Evolutionary conservation across 2,329 filamentous ascomycete species (phyloP).

Genomic region (Scedosporium aurantiacum): DNA sequence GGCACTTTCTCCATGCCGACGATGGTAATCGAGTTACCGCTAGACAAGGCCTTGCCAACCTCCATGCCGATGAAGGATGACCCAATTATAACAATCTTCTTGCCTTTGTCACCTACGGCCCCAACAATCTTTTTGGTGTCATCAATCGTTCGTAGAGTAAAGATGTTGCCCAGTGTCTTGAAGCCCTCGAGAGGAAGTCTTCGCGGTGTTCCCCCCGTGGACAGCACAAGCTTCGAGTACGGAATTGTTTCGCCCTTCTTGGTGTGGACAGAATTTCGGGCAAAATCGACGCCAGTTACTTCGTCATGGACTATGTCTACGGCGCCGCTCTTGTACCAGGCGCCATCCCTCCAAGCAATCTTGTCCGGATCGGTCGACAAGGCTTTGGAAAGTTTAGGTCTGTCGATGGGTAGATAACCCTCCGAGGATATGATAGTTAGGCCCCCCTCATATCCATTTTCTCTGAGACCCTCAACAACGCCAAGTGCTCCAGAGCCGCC

Average conservation of each 20-base stretch:
- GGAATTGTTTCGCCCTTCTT: constrained; percentile 57
- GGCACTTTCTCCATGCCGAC: constrained; percentile 82
- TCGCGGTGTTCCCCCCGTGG: constrained; percentile 72
- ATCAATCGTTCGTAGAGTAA: constrained; percentile 66
- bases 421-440: constrained; percentile 80
- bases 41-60: constrained; percentile 70
- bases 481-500: constrained; percentile 79
- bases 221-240: constrained; percentile 84
- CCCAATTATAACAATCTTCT: constrained; percentile 87
- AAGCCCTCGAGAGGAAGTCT: constrained; percentile 73
- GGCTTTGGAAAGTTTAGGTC: constrained; percentile 91
- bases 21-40: constrained; percentile 74
- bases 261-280: constrained; percentile 61
- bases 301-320: constrained; percentile 49
- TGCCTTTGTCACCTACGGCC: constrained; percentile 71
- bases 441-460: constrained; percentile 65
- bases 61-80: constrained; percentile 98
- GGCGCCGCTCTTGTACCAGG: constrained; percentile 60
- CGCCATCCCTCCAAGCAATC: constrained; percentile 62
- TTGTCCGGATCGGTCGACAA: constrained; percentile 72
- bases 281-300: constrained; percentile 69
- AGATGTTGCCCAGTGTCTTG: constrained; percentile 78
- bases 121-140: constrained; percentile 67
- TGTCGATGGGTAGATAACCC: constrained; percentile 78
- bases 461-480: constrained; percentile 69